A percentile compares a stretch with the other conserved stretches of the same genome.
Evolutionary conservation across 75 land plant species (phyloP).

Genomic region (Pinus tabuliformis): DNA sequence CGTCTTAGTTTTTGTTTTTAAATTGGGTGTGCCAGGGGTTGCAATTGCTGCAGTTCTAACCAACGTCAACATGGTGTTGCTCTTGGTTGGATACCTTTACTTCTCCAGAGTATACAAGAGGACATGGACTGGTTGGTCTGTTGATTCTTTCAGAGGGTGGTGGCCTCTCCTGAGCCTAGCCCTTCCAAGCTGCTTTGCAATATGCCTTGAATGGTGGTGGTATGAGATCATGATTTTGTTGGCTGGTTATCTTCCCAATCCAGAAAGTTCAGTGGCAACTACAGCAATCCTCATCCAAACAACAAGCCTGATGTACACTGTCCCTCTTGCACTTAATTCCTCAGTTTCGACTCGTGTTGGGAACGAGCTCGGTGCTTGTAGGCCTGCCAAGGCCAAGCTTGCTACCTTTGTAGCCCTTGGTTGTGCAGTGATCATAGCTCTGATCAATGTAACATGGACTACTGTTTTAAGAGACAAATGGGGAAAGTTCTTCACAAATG

Average conservation of each 20-base stretch:
- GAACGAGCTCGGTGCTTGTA: constrained; percentile 84
- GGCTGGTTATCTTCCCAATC: constrained; percentile 75
- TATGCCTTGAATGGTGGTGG: too few relatives aligned
- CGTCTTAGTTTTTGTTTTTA: constrained; percentile 45
- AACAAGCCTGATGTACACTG: constrained; percentile 64
- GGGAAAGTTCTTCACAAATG: constrained; percentile 70
- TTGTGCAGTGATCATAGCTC: constrained; percentile 62
- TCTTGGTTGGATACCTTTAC: constrained; percentile 2
- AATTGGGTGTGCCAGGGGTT: constrained; percentile 73
- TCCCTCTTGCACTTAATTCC: constrained; percentile 49
- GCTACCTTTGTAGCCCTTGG: constrained; percentile 78
- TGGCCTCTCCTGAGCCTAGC: constrained; percentile 60
- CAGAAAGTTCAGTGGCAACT: constrained; percentile 69
- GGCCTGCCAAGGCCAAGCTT: constrained; percentile 60
- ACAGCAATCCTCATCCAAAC: constrained; percentile 87
- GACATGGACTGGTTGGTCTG: constrained; percentile 54
- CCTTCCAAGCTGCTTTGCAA: constrained; percentile 41
- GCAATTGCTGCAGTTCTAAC: constrained; percentile 78
- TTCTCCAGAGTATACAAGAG: constrained; percentile 39
- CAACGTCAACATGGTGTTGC: constrained; percentile 68
- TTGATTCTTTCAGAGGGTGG: constrained; percentile 22
- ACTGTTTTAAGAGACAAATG: constrained; percentile 41
- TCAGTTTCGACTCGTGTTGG: constrained; percentile 75
- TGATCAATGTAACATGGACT: constrained; percentile 68
- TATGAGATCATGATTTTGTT: not conserved